These are phyloP conservation scores for Backusella luteola DNA, from an alignment of 192 early-diverging fungal genomes.

Conservation along the genomic window DNA sequence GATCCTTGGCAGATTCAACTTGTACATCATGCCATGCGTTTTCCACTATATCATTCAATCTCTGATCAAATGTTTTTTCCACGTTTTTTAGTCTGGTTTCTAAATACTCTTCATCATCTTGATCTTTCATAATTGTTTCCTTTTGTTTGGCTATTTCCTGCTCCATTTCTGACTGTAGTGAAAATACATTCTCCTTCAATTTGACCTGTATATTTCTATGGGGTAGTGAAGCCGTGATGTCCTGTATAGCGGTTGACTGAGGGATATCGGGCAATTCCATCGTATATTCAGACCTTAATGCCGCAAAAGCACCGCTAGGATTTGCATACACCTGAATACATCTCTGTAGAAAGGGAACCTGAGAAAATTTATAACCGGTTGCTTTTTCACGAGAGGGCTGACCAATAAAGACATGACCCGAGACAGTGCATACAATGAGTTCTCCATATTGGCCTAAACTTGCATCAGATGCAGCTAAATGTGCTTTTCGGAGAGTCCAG, in stretches of 20 bases:
- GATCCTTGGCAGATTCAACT: slow-evolving; percentile 7
- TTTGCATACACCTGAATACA: slow-evolving; percentile 54
- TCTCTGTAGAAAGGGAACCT: slow-evolving; percentile 60
- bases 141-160: slow-evolving; percentile 20
- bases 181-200: neutral
- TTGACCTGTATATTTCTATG: neutral
- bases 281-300: slow-evolving; percentile 50
- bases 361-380: slow-evolving; percentile 51
- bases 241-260: neutral
- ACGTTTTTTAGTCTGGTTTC: neutral
- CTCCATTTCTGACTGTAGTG: neutral
- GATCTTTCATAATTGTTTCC: neutral
- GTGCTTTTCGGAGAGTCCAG: slow-evolving; percentile 51
- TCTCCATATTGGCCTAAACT: slow-evolving; percentile 69
- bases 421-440: slow-evolving; percentile 61
- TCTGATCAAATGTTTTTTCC: neutral
- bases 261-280: neutral
- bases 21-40: slow-evolving; percentile 15
- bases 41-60: neutral
- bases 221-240: slow-evolving; percentile 1
- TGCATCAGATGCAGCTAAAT: slow-evolving; percentile 53
- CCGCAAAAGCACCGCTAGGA: slow-evolving; percentile 63
- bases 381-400: slow-evolving; percentile 26
- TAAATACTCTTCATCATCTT: neutral
- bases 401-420: slow-evolving; percentile 68